A percentile compares a stretch with the other conserved stretches of the same genome.
Evolutionary conservation across 306 rosid genomes (phyloP).

Genomic region (Echinosophora koreensis): DNA sequence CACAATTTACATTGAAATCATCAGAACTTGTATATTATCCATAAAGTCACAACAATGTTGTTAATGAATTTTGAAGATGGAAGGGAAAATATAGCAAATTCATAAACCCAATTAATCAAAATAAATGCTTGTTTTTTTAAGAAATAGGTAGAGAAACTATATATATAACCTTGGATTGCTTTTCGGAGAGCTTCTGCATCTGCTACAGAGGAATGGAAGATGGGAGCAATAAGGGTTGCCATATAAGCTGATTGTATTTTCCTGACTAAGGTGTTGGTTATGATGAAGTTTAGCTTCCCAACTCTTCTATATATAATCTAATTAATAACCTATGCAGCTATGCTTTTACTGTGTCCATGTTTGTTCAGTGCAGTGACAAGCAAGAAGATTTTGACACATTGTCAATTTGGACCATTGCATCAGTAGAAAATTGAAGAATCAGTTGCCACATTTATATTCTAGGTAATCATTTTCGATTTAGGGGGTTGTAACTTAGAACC

Average conservation of each 20-base stretch:
- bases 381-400: background rate
- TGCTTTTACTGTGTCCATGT: slow-evolving; percentile 9
- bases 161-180: slow-evolving; percentile 61
- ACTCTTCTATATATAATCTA: slow-evolving; percentile 40
- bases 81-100: background rate
- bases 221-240: slow-evolving; percentile 63
- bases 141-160: slow-evolving; percentile 9
- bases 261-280: background rate
- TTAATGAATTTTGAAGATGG: too few species aligned
- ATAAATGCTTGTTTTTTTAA: background rate
- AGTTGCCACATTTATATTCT: background rate
- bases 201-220: slow-evolving; percentile 50
- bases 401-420: slow-evolving; percentile 2
- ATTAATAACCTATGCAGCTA: slow-evolving; percentile 9
- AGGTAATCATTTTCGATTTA: background rate
- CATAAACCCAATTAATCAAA: background rate
- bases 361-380: slow-evolving; percentile 16
- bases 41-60: too few species aligned
- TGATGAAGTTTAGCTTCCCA: slow-evolving; percentile 18
- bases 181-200: slow-evolving; percentile 73
- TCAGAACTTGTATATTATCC: too few species aligned
- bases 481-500: background rate
- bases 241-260: slow-evolving; percentile 43
- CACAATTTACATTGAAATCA: too few species aligned
- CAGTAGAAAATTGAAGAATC: background rate